Evolutionary conservation across 2,329 filamentous ascomycete species (phyloP).

Genomic region (Echinosphaeria canescens): DNA sequence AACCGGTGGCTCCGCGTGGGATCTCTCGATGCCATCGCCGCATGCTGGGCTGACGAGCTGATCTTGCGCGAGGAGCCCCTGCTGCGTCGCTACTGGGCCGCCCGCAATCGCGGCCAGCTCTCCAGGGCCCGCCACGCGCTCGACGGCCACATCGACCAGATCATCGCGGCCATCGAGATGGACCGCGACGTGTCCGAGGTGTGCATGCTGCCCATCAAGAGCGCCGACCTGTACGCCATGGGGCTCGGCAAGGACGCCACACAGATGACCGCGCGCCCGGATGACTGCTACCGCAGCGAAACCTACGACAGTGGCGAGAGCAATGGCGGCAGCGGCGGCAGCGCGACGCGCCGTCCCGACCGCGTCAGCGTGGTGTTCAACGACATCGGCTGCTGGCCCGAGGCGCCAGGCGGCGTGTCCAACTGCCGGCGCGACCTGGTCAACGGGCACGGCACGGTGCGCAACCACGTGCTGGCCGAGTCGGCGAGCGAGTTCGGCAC

Average conservation of each 20-base stretch:
- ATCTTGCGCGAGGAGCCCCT: conserved; percentile 21
- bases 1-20: too few species aligned
- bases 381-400: too few species aligned
- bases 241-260: conserved; percentile 17
- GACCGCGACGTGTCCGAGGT: conserved; percentile 15
- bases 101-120: conserved; percentile 18
- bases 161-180: conserved; percentile 14
- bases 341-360: too few species aligned
- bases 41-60: conserved; percentile 25
- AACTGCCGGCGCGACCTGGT: conserved; percentile 31
- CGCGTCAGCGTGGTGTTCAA: too few species aligned
- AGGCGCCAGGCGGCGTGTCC: conserved; percentile 29
- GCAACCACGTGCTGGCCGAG: conserved; percentile 30
- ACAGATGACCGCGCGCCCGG: conserved; percentile 14
- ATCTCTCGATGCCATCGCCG: conserved; percentile 22
- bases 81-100: conserved; percentile 20
- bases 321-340: too few species aligned
- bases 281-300: too few species aligned
- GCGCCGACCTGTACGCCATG: conserved; percentile 17
- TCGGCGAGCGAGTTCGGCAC: conserved; percentile 31
- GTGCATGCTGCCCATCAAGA: conserved; percentile 15
- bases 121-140: conserved; percentile 18
- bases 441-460: conserved; percentile 26
- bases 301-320: too few species aligned
- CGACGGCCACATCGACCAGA: conserved; percentile 12